phyloP scores from a whole-genome alignment of 2,329 filamentous ascomycete species.

The Graphilbum ipis-grandicollis region DNA sequence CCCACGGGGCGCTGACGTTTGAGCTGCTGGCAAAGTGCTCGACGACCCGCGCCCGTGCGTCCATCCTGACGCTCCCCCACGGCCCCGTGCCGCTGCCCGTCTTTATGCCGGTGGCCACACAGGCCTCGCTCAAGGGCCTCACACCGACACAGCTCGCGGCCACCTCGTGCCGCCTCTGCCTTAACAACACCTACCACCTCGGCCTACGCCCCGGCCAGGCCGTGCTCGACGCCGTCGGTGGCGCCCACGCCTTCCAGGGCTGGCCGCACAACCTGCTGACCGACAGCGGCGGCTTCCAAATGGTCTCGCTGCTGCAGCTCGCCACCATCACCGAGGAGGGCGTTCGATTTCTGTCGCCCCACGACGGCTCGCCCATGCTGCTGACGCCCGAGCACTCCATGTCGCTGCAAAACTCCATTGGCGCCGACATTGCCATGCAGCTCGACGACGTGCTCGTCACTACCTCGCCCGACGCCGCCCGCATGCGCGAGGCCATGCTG shows the following conservation, averaged over 20 bases:
- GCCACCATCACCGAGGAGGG: constrained; percentile 91
- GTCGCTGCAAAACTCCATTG: constrained; percentile 87
- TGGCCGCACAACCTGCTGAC: constrained; percentile 95
- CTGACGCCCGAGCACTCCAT: constrained; percentile 97
- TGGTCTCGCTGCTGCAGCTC: constrained; percentile 90
- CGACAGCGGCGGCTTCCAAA: constrained; percentile 74
- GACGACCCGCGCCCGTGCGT: constrained; percentile 90
- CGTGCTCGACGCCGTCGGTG: constrained; percentile 71
- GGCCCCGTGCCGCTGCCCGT: constrained; percentile 78
- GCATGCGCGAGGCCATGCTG: constrained; percentile 91
- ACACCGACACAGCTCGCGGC: constrained; percentile 85
- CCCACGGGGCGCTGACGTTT: constrained; percentile 15
- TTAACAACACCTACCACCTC: constrained; percentile 97
- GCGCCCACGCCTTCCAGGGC: constrained; percentile 85
- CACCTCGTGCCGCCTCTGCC: constrained; percentile 73
- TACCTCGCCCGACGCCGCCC: constrained; percentile 71
- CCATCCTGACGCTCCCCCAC: constrained; percentile 75
- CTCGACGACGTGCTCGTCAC: constrained; percentile 95
- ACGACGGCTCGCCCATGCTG: constrained; percentile 61
- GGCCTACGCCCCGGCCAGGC: constrained; percentile 89
- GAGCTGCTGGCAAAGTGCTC: constrained; percentile 13
- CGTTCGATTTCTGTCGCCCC: constrained; percentile 87
- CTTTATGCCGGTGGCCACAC: constrained; percentile 97
- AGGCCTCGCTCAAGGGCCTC: constrained; percentile 86
- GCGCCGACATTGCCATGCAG: constrained; percentile 99